Percentiles rank a stretch among this genome's conserved stretches.
These are phyloP conservation scores for Chrysoporthe puriensis DNA, from an alignment of 2,329 filamentous ascomycete species.

Conservation along the genomic window DNA sequence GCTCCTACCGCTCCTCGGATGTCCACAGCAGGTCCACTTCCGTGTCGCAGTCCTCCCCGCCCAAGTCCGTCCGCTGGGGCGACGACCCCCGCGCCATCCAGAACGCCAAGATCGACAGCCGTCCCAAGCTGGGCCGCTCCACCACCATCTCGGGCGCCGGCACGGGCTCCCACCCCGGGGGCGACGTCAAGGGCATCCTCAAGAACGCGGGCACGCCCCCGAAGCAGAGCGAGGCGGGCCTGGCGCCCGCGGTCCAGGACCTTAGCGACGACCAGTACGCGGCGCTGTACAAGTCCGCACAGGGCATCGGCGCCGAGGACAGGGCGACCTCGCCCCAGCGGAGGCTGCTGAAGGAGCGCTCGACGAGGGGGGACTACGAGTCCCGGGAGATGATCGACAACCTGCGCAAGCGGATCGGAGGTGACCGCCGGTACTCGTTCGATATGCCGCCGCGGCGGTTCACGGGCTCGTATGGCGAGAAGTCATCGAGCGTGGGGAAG, in stretches of 20 bases:
- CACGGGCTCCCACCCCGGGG: constrained; percentile 19
- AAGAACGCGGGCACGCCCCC: constrained; percentile 15
- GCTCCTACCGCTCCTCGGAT: constrained; percentile 18
- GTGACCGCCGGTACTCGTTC: constrained; percentile 23
- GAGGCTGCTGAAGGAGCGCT: constrained; percentile 17
- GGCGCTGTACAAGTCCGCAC: constrained; percentile 24
- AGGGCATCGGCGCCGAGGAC: constrained; percentile 22
- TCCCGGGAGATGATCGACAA: constrained; percentile 21
- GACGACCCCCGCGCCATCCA: constrained; percentile 26
- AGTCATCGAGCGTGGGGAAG: constrained; percentile 19
- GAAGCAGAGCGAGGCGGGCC: constrained; percentile 3
- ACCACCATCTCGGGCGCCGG: constrained; percentile 23
- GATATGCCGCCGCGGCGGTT: constrained; percentile 26
- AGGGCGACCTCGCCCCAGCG: constrained; percentile 22
- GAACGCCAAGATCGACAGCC: constrained; percentile 24
- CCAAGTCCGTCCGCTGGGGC: constrained; percentile 28
- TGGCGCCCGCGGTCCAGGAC: constrained; percentile 17
- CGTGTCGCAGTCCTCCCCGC: constrained; percentile 10
- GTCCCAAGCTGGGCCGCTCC: constrained; percentile 23
- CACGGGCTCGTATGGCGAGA: constrained; percentile 20
- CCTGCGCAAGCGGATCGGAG: constrained; percentile 21
- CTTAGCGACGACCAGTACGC: constrained; percentile 22
- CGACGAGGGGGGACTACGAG: constrained; percentile 19
- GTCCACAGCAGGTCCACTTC: constrained; percentile 17
- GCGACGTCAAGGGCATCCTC: constrained; percentile 27